Percentiles rank a stretch among this genome's conserved stretches.
Evolutionary conservation across 2,329 filamentous ascomycete species (phyloP).

Genomic region (Fusarium globosum): DNA sequence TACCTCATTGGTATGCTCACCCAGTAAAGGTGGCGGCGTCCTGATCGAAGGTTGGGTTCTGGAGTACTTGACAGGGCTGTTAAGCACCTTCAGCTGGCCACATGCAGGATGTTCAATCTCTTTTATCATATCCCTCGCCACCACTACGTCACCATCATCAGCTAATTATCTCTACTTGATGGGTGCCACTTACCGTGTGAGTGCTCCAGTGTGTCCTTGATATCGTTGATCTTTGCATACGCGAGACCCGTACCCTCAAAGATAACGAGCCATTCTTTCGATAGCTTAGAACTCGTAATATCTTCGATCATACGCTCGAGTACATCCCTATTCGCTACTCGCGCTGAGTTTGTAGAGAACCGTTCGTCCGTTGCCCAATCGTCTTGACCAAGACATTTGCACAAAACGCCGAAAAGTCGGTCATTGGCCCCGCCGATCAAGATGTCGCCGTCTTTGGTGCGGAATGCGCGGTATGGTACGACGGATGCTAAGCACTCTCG

Average conservation of each 20-base stretch:
- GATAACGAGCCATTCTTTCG: slow-evolving; percentile 83
- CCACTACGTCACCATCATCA: not conserved
- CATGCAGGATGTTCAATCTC: slow-evolving; percentile 84
- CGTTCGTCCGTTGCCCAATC: slow-evolving; percentile 68
- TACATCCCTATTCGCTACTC: slow-evolving; percentile 75
- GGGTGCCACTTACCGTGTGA: slow-evolving; percentile 71
- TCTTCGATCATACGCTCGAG: slow-evolving; percentile 83
- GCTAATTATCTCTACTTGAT: no score
- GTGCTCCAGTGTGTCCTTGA: slow-evolving; percentile 84
- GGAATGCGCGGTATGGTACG: slow-evolving; percentile 89
- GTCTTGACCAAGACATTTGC: slow-evolving; percentile 64
- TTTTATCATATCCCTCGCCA: slow-evolving; percentile 85
- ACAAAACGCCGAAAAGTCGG: slow-evolving; percentile 72
- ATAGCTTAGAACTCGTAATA: slow-evolving; percentile 79
- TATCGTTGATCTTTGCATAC: slow-evolving; percentile 90
- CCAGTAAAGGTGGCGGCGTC: slow-evolving; percentile 82
- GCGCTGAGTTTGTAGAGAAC: slow-evolving; percentile 68
- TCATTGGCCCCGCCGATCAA: slow-evolving; percentile 77
- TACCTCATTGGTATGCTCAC: slow-evolving; percentile 85
- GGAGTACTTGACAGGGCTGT: slow-evolving; percentile 93
- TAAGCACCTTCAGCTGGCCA: slow-evolving; percentile 87
- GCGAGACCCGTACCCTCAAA: slow-evolving; percentile 91
- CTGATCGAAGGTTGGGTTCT: slow-evolving; percentile 80
- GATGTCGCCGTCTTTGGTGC: slow-evolving; percentile 73
- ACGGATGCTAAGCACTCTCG: slow-evolving; percentile 75